Evolutionary conservation across 768 basidiomycete species (phyloP), one percentile per base, ranked within the genome.

Genomic region (Hygrocybe punicea): DNA sequence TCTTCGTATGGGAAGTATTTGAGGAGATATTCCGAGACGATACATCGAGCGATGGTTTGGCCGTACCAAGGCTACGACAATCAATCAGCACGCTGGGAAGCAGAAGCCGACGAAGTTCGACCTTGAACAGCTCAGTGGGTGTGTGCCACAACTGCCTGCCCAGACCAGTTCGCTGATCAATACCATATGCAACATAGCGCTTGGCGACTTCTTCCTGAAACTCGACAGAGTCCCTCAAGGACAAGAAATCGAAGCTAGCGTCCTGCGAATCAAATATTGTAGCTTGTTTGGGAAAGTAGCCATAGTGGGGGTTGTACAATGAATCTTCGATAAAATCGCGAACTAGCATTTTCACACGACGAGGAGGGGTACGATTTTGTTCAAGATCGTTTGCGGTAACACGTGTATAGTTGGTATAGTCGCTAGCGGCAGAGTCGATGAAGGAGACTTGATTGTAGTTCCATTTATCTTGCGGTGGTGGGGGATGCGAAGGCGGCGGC

Each of bases 101-200:
- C 14, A 42, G 9, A 10, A 16, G 60, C 46, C 21, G 53, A 55
- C 48, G 50, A 62, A n/a, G 23, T 29, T 14, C 7, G 46, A 95
- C 97, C 84, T 95, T 93, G 79, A 99, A 98, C 29, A 99, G 72
- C 67, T 98, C 97, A 0, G 93, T 96, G 1, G 97, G 97, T 1
- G 97, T 99, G 72, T 99, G 97, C 97, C 97, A 99, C 53, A 99
- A 76, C 73, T 99, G 96, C 65, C 84, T 81, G 6, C 93, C 91
- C 19, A 87, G 86, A 9, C 88, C 89, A 36, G 84, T 78, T 56
- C 72, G 73, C 60, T 74, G 78, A 63, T 85, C 81, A 29, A 75
- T 72, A 14, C 87, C 87, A 65, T 91, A 89, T 19, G 80, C 76
- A 47, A 81, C 79, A 67, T 98, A 98, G 61, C 84, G 81, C 62